Evolutionary conservation across 495 filamentous ascomycete species (phyloP).

Genomic region (Lindgomyces ingoldianus): DNA sequence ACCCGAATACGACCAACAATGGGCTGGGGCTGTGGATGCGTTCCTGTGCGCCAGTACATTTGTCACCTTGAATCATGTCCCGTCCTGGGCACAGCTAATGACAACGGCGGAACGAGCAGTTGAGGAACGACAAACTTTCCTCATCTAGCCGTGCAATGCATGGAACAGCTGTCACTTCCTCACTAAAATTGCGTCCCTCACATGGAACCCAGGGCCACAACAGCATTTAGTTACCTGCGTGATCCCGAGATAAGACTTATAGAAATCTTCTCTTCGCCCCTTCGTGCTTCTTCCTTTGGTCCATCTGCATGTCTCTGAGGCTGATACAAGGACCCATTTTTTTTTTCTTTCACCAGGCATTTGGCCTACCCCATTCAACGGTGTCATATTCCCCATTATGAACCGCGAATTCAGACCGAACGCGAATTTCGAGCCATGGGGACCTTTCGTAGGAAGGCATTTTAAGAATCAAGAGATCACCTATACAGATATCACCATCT

Average conservation of each 20-base stretch:
- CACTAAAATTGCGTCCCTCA: not conserved
- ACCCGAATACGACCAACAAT: not conserved
- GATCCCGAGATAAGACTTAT: too few relatives aligned
- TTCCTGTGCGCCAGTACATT: not conserved
- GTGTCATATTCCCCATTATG: constrained; percentile 4
- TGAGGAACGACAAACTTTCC: not conserved
- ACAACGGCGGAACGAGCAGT: not conserved
- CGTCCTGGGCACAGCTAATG: not conserved
- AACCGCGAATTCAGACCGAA: constrained; percentile 13
- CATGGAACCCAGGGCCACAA: not conserved
- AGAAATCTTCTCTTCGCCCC: too few relatives aligned
- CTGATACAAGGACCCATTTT: not conserved
- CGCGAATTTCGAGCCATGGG: constrained; percentile 14
- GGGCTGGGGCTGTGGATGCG: not conserved
- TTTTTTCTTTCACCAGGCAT: not conserved
- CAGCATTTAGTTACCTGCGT: too few relatives aligned
- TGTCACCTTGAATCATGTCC: not conserved
- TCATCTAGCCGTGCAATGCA: not conserved
- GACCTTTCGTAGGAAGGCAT: constrained; percentile 12
- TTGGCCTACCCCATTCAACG: not conserved
- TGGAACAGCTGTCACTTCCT: not conserved
- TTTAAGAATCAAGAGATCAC: constrained; percentile 15
- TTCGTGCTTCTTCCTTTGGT: not conserved
- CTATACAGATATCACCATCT: constrained; percentile 15
- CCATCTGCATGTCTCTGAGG: not conserved